Base-by-base conservation (phyloP, 2,329 filamentous ascomycete genomes). In the Penicillium sp. region DNA sequence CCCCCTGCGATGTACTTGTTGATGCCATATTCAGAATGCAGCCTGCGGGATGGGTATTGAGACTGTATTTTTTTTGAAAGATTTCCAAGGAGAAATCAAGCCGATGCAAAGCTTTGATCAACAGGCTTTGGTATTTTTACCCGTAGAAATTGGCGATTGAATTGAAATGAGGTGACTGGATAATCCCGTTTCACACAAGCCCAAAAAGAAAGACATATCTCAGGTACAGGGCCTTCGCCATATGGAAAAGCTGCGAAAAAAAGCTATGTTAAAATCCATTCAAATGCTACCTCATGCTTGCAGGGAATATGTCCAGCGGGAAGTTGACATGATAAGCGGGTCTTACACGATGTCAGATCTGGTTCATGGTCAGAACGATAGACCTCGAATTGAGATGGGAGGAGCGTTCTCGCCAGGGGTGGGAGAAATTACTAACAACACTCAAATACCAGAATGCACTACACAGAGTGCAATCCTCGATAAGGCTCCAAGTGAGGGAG, bases 201-300 rank as follows among this genome's bases (percentile, higher is more conserved):
- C 71, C 69, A 71, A 72, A 75, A 72, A 72, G 67, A 74, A 72
- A 72, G 75, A 74, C 75, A 78, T 77, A 73, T 77, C 75, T 77
- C 67, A 72, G 70, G 60, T 69, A 69, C 67, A 71, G 66, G 69
- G 68, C 69, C 68, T 71, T 70, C 73, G 75, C 75, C 75, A 77
- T 77, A 14, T 71, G 62, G 72, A 71, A 72, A 72, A 68, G 59
- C 67, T 70, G 55, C 52, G 19, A 59, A 43, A 53, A 61, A 58
- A 59, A 23, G 58, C 56, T 62, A 64, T 45, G 62, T 63, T 60
- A 66, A 61, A 26, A 46, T 54, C 23, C n/a, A 56, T 35, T n/a
- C 39, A 50, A 52, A 29, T 39, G 23, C 55, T 54, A 43, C n/a
- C 43, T 3, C 14, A 42, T 6, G 3, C 26, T 10, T 9, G 7